Evolutionary conservation across 2,329 filamentous ascomycete genomes (phyloP), one percentile per base, ranked within the genome.

Genomic region (Didymella pomorum): DNA sequence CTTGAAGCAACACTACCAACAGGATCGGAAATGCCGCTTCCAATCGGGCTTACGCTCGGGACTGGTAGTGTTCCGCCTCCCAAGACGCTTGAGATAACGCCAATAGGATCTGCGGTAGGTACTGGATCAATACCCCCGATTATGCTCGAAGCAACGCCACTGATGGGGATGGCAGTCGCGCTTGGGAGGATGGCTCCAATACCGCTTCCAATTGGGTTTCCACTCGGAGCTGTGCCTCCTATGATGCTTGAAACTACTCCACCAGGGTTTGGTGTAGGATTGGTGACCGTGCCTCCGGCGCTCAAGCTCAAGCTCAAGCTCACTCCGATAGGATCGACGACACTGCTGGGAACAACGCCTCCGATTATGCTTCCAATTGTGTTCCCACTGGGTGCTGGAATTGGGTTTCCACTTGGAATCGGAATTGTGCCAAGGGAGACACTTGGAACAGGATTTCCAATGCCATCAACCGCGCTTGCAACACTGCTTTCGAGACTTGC

Each of bases 261-360:
- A 25, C 3, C 21, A 25, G 39, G 39, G 39, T 42, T 7, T 42
- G 10, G 21, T 42, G 39, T 42, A 42, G 39, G 20, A 5, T 7
- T 23, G 12, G 39, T 20, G 20, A 25, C 39, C 39, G 39, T 25
- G 10, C 11, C 39, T 16, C 39, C 21, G 21, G 9, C 21, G 39
- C 39, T 42, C 39, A 39, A 39, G 18, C 35, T 42, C 39, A 39
- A 39, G 18, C 35, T 39, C 18, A 42, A 42, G 39, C 39, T 42
- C 39, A 42, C 39, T 25, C 11, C 39, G 11, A 16, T 16, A 4
- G 39, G 39, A 11, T 42, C 39, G 20, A 23, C 18, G 39, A 25
- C 16, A 42, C 20, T 14, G 21, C 39, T 42, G 16, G 39, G 39
- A 3, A 42, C 2, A 14, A 42, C 12, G 21, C 39, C 39, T 42